Evolutionary conservation across 768 basidiomycete species (phyloP).

Genomic region (Boletales sp.): DNA sequence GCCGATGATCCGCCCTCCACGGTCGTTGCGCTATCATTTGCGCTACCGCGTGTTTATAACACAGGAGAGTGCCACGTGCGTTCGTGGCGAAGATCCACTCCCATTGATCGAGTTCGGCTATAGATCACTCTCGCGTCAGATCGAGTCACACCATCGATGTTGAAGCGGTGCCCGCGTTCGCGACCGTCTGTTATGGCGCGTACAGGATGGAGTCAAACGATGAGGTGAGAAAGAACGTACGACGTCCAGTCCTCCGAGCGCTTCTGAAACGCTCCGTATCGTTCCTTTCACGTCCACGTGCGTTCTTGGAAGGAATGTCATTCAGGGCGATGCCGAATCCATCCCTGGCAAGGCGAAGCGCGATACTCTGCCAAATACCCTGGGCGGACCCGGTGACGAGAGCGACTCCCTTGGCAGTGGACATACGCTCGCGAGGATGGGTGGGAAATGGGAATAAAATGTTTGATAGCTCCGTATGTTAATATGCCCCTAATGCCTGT

Average conservation of each 20-base stretch:
- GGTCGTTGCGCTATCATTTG: conserved; percentile 39
- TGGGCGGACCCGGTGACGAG: conserved; percentile 28
- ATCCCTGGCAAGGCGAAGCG: conserved; percentile 10
- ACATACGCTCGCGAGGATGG: not conserved
- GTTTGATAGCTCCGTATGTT: too few species aligned
- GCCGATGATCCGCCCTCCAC: conserved; percentile 39
- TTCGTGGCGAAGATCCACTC: conserved; percentile 36
- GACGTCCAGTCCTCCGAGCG: conserved; percentile 23
- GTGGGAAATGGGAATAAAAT: too few species aligned
- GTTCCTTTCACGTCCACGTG: conserved; percentile 36
- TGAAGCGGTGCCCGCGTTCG: conserved; percentile 1
- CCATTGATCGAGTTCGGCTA: not conserved
- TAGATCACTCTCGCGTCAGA: not conserved
- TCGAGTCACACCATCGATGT: not conserved
- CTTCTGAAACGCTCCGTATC: conserved; percentile 27
- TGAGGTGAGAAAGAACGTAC: not conserved
- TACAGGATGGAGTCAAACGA: not conserved
- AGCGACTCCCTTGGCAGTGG: conserved; percentile 23
- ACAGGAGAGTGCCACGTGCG: conserved; percentile 32
- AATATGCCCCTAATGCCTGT: too few species aligned
- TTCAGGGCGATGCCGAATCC: conserved; percentile 24
- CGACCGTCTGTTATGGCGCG: not conserved
- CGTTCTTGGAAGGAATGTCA: conserved; percentile 18
- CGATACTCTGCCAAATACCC: conserved; percentile 20
- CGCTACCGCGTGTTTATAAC: conserved; percentile 37